Percentiles rank a stretch among this genome's conserved stretches.
Evolutionary conservation across 225 moss, liverwort and hornwort species (phyloP).

Genomic region (Asterella californica): DNA sequence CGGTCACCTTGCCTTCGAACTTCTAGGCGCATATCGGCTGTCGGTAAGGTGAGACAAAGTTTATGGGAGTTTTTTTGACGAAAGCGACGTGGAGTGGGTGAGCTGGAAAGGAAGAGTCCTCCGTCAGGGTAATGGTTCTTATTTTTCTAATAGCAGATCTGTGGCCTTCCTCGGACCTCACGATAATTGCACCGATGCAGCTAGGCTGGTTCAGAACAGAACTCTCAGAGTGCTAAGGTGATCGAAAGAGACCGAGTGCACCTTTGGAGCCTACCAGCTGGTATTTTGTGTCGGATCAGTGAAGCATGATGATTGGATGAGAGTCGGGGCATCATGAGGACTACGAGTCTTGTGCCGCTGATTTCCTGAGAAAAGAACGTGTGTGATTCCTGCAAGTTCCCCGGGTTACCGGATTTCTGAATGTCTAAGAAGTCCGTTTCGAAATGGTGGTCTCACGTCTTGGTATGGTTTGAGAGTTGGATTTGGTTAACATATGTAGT

Average conservation of each 20-base stretch:
- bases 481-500: background rate
- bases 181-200: conserved; percentile 4
- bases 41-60: conserved; percentile 14
- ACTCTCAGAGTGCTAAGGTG: background rate
- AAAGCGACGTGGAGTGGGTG: background rate
- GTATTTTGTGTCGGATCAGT: background rate
- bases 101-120: conserved; percentile 6
- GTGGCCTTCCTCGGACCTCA: background rate
- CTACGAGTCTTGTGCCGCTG: background rate
- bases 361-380: background rate
- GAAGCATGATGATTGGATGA: background rate
- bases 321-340: background rate
- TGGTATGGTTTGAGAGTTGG: background rate
- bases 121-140: background rate
- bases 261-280: background rate
- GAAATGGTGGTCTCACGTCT: too few species aligned
- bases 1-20: conserved; percentile 7
- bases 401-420: background rate
- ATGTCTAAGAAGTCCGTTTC: background rate
- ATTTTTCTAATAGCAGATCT: background rate
- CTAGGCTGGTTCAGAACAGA: background rate
- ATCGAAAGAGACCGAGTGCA: too few species aligned
- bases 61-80: background rate
- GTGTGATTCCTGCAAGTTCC: background rate
- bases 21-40: background rate